Percentiles rank a stretch among this genome's conserved stretches.
phyloP scores from a whole-genome alignment of 257 asterid genomes.

The Osmanthus fragrans region DNA sequence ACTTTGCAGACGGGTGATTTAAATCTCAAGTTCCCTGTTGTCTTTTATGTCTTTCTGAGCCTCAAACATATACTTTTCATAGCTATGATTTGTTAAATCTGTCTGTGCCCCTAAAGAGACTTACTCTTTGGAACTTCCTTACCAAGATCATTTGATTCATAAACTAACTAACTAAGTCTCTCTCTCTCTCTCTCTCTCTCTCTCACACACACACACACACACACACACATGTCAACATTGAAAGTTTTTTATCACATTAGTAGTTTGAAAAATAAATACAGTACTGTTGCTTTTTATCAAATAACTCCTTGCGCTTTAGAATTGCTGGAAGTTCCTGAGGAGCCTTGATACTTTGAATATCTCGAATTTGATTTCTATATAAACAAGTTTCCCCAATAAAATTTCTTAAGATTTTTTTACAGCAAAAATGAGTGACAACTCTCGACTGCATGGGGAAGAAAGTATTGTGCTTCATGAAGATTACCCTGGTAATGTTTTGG shows the following conservation, averaged over 20 bases:
- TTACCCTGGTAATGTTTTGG: conserved; percentile 45
- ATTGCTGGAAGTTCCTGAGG: not conserved
- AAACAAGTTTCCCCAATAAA: conserved; percentile 18
- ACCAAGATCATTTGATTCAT: not conserved
- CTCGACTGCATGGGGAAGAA: conserved; percentile 57
- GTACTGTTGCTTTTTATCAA: not conserved
- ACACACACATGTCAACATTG: not conserved
- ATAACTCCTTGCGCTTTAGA: not conserved
- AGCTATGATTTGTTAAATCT: not conserved
- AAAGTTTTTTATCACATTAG: conserved; percentile 15
- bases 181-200: not conserved
- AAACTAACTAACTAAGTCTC: no score
- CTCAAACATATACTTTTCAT: not conserved
- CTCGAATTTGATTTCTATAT: conserved; percentile 6
- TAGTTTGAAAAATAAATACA: conserved; percentile 4
- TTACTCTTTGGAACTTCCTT: not conserved
- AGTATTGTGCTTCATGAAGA: conserved; percentile 51
- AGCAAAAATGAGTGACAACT: conserved; percentile 55
- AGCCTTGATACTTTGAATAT: conserved; percentile 1
- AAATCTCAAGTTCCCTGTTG: conserved; percentile 1
- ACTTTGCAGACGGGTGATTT: conserved; percentile 61
- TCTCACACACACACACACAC: not conserved
- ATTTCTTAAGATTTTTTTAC: conserved; percentile 27
- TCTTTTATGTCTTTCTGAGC: not conserved
- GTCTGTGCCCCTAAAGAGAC: conserved; percentile 1